Conservation (phyloP, 176 grass and related monocot species). For the Typha latifolia region DNA sequence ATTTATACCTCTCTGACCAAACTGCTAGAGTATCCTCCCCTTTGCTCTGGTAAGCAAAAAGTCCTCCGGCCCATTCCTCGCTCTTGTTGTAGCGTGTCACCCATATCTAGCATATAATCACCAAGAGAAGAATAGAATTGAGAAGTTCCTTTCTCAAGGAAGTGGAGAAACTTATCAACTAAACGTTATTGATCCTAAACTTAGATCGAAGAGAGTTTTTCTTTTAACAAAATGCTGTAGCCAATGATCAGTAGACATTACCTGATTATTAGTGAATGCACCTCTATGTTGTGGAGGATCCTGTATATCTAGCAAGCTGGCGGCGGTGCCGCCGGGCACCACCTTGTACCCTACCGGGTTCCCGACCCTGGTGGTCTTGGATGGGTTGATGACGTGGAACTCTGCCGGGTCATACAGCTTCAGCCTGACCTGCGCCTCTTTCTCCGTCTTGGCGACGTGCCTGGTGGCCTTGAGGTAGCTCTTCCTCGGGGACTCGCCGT, state of each 20-base stretch:
- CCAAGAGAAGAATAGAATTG: too few relatives aligned
- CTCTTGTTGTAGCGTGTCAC: slow-evolving; percentile 80
- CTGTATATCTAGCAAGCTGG: slow-evolving; percentile 47
- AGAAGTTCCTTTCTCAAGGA: too few relatives aligned
- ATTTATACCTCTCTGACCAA: slow-evolving; percentile 56
- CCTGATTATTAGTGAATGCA: slow-evolving; percentile 96
- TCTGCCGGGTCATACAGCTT: slow-evolving; percentile 58
- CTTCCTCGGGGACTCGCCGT: slow-evolving; percentile 36
- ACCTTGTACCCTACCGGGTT: slow-evolving; percentile 79
- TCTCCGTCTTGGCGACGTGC: slow-evolving; percentile 46
- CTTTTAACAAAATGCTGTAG: too few relatives aligned
- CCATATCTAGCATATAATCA: slow-evolving; percentile 50
- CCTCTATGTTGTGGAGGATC: slow-evolving; percentile 72
- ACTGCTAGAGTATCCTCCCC: slow-evolving; percentile 70
- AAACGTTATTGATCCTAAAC: too few relatives aligned
- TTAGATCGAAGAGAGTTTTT: too few relatives aligned
- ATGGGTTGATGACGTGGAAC: slow-evolving; percentile 60
- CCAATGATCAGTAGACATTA: background rate
- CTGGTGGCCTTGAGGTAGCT: slow-evolving; percentile 73
- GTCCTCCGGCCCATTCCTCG: slow-evolving; percentile 81
- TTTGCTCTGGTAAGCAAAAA: slow-evolving; percentile 88
- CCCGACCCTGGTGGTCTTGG: slow-evolving; percentile 48
- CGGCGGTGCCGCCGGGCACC: slow-evolving; percentile 58
- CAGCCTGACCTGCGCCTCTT: slow-evolving; percentile 50
- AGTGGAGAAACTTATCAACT: too few relatives aligned